phyloP scores from a whole-genome alignment of 441 rosid genomes.

The Euphorbia corollata region DNA sequence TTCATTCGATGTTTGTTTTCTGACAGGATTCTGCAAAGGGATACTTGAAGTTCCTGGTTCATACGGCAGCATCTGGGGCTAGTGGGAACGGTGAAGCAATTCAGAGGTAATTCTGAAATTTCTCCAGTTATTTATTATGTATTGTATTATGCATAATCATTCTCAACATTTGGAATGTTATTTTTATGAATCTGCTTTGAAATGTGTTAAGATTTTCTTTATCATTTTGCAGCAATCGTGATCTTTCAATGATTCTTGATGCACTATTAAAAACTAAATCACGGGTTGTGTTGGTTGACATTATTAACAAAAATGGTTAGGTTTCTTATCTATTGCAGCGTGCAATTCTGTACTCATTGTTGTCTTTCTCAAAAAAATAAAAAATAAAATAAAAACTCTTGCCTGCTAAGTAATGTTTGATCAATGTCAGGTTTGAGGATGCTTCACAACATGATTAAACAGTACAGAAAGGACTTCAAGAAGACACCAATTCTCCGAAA shows the following conservation, averaged over 20 bases:
- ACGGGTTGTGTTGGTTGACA: conserved; percentile 59
- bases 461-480: conserved; percentile 78
- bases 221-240: conserved; percentile 73
- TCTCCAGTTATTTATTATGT: not conserved
- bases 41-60: conserved; percentile 91
- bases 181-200: not conserved
- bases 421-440: conserved; percentile 70
- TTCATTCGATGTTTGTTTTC: conserved; percentile 5
- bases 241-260: conserved; percentile 97
- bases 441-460: conserved; percentile 95
- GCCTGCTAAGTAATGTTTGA: conserved; percentile 14
- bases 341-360: conserved; percentile 17
- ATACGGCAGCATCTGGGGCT: conserved; percentile 85
- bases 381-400: conserved; percentile 21
- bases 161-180: not conserved
- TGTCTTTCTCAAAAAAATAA: not conserved
- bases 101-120: conserved; percentile 53
- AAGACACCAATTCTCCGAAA: conserved; percentile 95
- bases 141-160: not conserved
- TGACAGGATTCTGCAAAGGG: conserved; percentile 85
- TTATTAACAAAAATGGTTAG: conserved; percentile 87
- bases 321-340: conserved; percentile 20
- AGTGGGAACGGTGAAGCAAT: conserved; percentile 80
- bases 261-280: conserved; percentile 94
- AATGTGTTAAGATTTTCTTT: conserved; percentile 9